These are phyloP conservation scores for Boletus subparvulus DNA, from an alignment of 768 basidiomycete genomes.

Conservation along the genomic window DNA sequence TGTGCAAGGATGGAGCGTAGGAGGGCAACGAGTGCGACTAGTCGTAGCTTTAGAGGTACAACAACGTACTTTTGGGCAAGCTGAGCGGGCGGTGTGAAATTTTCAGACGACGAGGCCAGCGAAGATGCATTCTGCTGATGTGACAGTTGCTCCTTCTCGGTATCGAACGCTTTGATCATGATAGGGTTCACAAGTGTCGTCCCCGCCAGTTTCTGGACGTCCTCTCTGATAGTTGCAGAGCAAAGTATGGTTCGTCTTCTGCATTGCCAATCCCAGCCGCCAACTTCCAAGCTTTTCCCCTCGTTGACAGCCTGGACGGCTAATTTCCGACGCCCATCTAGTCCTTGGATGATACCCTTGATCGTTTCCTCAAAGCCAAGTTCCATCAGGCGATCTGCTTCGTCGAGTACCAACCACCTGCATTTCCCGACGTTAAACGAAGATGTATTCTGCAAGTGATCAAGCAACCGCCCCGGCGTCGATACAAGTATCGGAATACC, in stretches of 20 bases:
- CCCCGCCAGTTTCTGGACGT: conserved; percentile 91
- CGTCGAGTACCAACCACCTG: conserved; percentile 94
- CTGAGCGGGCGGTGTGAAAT: conserved; percentile 93
- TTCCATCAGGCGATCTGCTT: conserved; percentile 97
- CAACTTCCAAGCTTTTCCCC: conserved; percentile 68
- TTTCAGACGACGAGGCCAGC: conserved; percentile 39
- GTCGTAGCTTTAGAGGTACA: conserved; percentile 89
- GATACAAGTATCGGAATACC: conserved; percentile 94
- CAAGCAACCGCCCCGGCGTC: conserved; percentile 92
- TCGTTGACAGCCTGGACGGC: conserved; percentile 65
- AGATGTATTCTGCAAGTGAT: conserved; percentile 94
- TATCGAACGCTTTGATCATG: conserved; percentile 74
- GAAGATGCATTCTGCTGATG: conserved; percentile 16
- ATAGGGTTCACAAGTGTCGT: conserved; percentile 75
- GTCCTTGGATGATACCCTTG: conserved; percentile 78
- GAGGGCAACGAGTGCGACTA: conserved; percentile 86
- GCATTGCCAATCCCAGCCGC: conserved; percentile 82
- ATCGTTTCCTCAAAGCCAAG: conserved; percentile 97
- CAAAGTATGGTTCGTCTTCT: conserved; percentile 86
- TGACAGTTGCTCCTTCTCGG: conserved; percentile 31
- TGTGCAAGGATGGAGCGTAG: conserved; percentile 77
- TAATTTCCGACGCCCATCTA: conserved; percentile 80
- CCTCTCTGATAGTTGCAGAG: conserved; percentile 94
- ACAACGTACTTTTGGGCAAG: conserved; percentile 88
- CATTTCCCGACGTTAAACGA: conserved; percentile 92